Evolutionary conservation across 1,139 yeast species (phyloP), one percentile per base, ranked within the genome.

Genomic region (Magnusiomyces tetraspermus): DNA sequence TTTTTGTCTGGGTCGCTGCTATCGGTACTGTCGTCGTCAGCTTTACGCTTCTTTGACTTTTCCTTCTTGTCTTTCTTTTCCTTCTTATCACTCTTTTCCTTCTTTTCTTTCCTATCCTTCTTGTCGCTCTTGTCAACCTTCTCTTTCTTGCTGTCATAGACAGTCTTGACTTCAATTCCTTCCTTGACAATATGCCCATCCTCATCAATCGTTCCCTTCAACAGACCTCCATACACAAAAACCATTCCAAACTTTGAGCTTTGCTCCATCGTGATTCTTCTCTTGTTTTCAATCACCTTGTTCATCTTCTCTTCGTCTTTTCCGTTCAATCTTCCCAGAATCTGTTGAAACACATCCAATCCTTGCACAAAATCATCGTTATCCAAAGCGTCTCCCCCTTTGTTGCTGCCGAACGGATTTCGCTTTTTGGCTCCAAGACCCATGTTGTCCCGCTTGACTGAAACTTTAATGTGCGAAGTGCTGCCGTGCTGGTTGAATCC

Each of bases 341-440:
- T 79, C 63, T 95, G 76, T 70, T 94, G 98, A 66, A 92, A 92
- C 17, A 84, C 95, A 67, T 92, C 97, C 50, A 94, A 73, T 1
- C 97, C 97, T 21, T 92, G 85, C 57, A 92, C 82, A 63, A 85
- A 95, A 50, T 90, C 96, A 56, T 80, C 78, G 60, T 83, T 89
- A 55, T 79, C n/a, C n/a, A n/a, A n/a, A n/a, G n/a, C 85, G 55
- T 77, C 84, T n/a, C 21, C 40, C 24, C 28, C 28, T 10, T 42
- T 23, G 24, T 22, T 42, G 19, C 33, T 21, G 3, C 47, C 47
- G 13, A 22, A 41, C 45, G 45, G 45, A 10, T 77, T 78, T 63
- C 76, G 77, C 24, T 82, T 79, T 52, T 81, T 71, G 59, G 79
- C 83, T 15, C 97, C 98, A 26, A 90, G 74, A 0, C 97, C 98